These are phyloP conservation scores for Gyromitra esculenta DNA, from an alignment of 2,329 filamentous ascomycete genomes.

Conservation along the genomic window DNA sequence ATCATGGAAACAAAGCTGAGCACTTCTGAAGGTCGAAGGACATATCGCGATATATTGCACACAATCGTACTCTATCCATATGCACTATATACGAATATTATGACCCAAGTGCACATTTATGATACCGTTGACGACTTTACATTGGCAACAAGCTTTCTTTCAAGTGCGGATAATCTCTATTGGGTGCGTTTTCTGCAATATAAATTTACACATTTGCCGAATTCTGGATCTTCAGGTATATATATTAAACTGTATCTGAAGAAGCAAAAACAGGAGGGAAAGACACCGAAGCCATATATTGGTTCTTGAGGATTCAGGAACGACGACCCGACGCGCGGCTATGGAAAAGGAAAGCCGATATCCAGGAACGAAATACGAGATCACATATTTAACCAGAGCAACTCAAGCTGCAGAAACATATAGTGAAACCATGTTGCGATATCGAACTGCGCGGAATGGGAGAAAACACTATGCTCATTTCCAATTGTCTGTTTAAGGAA, in stretches of 20 bases:
- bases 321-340: slow-evolving; percentile 22
- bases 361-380: slow-evolving; percentile 15
- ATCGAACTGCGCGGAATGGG: not conserved
- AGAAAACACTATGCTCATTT: not conserved
- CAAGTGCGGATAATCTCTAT: not conserved
- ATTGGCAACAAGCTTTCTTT: slow-evolving; percentile 7
- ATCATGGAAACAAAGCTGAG: not conserved
- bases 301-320: slow-evolving; percentile 15
- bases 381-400: slow-evolving; percentile 4
- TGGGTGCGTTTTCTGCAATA: not conserved
- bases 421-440: not conserved
- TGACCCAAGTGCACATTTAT: not conserved
- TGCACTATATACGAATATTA: not conserved
- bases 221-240: not conserved
- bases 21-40: not conserved
- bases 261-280: slow-evolving; percentile 5
- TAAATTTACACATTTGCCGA: slow-evolving; percentile 6
- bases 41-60: not conserved
- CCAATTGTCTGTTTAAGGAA: not conserved
- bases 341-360: not conserved
- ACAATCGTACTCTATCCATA: not conserved
- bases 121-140: not conserved
- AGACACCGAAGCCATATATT: slow-evolving; percentile 21
- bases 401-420: not conserved
- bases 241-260: not conserved